A percentile compares a stretch with the other conserved stretches of the same genome.
Evolutionary conservation across 805 yeast species (phyloP).

Genomic region (Nakazawaea ishiwadae): DNA sequence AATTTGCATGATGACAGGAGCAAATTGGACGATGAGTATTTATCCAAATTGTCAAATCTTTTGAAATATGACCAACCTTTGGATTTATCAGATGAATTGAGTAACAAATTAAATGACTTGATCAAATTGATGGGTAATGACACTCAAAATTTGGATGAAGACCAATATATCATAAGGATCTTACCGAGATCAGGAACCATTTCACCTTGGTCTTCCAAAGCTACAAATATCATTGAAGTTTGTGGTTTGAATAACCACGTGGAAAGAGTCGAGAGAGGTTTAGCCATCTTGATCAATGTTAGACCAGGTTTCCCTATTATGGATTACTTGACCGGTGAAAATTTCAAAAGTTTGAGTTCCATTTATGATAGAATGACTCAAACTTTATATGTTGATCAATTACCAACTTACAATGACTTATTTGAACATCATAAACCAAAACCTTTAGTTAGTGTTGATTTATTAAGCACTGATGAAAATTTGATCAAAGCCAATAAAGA

Average conservation of each 20-base stretch:
- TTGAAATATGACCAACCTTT: slow-evolving; percentile 71
- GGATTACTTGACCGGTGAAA: slow-evolving; percentile 46
- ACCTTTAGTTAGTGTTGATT: slow-evolving; percentile 73
- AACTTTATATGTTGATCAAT: slow-evolving; percentile 47
- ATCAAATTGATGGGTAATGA: slow-evolving; percentile 26
- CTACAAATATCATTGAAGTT: slow-evolving; percentile 87
- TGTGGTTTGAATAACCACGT: slow-evolving; percentile 74
- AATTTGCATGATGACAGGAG: slow-evolving; percentile 45
- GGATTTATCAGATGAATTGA: slow-evolving; percentile 40
- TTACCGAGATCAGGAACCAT: slow-evolving; percentile 94
- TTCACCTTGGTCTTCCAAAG: slow-evolving; percentile 99
- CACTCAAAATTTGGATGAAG: slow-evolving; percentile 26
- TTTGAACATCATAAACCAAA: slow-evolving; percentile 78
- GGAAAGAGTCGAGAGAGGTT: slow-evolving; percentile 88
- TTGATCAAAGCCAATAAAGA: slow-evolving; percentile 72
- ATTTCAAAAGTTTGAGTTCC: slow-evolving; percentile 54
- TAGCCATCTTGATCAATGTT: slow-evolving; percentile 66
- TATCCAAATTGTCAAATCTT: slow-evolving; percentile 50
- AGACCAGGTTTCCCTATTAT: slow-evolving; percentile 66
- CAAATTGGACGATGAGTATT: slow-evolving; percentile 35
- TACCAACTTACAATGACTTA: slow-evolving; percentile 66
- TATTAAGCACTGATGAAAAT: slow-evolving; percentile 51
- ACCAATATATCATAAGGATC: slow-evolving; percentile 62
- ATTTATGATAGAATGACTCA: slow-evolving; percentile 96
- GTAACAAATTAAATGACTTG: slow-evolving; percentile 18